Conservation (phyloP, 768 basidiomycete genomes). For the Rhodosporidiobolus sp. region DNA sequence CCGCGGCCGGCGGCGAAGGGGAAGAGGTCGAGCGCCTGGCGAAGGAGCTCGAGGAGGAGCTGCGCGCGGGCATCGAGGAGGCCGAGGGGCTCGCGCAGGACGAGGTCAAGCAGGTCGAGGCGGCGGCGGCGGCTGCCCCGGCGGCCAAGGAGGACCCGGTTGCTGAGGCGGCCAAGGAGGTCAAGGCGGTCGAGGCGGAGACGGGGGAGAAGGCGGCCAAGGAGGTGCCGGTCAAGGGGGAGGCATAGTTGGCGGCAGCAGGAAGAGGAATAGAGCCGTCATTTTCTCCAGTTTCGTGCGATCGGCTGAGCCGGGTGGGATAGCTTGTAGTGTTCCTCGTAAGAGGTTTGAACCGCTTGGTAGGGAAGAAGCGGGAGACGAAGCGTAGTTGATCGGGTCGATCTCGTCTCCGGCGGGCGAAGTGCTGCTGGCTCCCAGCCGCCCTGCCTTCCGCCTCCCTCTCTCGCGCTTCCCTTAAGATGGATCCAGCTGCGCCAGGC, state of each 20-base stretch:
- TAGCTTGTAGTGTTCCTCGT: no score
- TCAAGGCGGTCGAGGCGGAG: constrained; percentile 7
- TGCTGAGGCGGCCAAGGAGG: constrained; percentile 4
- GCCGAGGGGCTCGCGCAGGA: neutral
- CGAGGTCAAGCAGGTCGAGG: neutral
- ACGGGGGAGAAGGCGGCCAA: neutral
- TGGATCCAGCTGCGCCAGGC: no score
- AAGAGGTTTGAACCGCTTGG: no score
- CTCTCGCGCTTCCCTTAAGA: no score
- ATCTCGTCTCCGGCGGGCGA: no score
- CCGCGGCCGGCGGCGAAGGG: neutral
- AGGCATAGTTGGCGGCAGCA: constrained; percentile 1
- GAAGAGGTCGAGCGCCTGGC: constrained; percentile 16
- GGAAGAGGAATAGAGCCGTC: no score
- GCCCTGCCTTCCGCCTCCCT: no score
- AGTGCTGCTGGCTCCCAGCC: no score
- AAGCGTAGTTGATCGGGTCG: no score
- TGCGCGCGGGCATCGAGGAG: neutral
- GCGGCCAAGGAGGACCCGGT: neutral
- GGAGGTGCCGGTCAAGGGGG: constrained; percentile 4
- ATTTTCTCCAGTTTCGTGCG: no score
- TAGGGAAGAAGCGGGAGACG: no score
- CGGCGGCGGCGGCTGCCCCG: neutral
- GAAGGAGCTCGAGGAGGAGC: constrained; percentile 23
- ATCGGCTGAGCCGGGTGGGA: no score